phyloP scores from a whole-genome alignment of 2,329 filamentous ascomycete genomes.

The Penicillium olsonii region DNA sequence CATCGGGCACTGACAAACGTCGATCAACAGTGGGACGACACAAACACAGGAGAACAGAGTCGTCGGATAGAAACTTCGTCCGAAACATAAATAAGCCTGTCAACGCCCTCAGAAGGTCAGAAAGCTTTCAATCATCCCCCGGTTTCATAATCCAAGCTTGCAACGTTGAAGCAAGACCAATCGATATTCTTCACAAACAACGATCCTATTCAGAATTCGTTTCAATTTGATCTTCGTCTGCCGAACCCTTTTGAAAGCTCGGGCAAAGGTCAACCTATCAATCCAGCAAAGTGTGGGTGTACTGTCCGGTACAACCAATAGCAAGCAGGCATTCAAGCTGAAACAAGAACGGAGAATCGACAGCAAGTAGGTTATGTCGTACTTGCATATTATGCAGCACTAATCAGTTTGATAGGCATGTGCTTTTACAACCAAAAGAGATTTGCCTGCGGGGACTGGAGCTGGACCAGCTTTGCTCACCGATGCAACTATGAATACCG shows the following conservation, averaged over 20 bases:
- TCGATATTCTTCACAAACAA: slow-evolving; percentile 25
- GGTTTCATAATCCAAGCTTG: slow-evolving; percentile 32
- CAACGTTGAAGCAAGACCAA: slow-evolving; percentile 17
- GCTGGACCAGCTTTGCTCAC: slow-evolving; percentile 89
- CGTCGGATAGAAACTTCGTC: slow-evolving; percentile 28
- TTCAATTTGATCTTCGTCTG: slow-evolving; percentile 19
- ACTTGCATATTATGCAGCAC: slow-evolving; percentile 22
- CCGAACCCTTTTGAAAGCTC: slow-evolving; percentile 21
- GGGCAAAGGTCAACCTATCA: slow-evolving; percentile 37
- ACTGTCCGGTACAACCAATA: slow-evolving; percentile 35
- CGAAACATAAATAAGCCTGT: slow-evolving; percentile 45
- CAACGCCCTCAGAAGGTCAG: slow-evolving; percentile 27
- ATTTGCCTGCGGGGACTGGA: slow-evolving; percentile 86
- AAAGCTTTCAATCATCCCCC: slow-evolving; percentile 29
- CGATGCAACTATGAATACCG: slow-evolving; percentile 95
- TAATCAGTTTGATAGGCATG: slow-evolving; percentile 60
- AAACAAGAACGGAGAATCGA: slow-evolving; percentile 34
- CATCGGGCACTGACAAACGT: slow-evolving; percentile 32
- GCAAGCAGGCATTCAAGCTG: slow-evolving; percentile 28
- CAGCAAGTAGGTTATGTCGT: slow-evolving; percentile 36
- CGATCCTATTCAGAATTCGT: slow-evolving; percentile 21
- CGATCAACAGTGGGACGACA: slow-evolving; percentile 34
- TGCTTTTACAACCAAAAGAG: slow-evolving; percentile 93
- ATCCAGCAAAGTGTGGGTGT: slow-evolving; percentile 27
- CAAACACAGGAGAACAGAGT: slow-evolving; percentile 22